A percentile compares a stretch with the other conserved stretches of the same genome.
phyloP scores from a whole-genome alignment of 371 early-diverging fungal species.

The Mycotypha africana region DNA sequence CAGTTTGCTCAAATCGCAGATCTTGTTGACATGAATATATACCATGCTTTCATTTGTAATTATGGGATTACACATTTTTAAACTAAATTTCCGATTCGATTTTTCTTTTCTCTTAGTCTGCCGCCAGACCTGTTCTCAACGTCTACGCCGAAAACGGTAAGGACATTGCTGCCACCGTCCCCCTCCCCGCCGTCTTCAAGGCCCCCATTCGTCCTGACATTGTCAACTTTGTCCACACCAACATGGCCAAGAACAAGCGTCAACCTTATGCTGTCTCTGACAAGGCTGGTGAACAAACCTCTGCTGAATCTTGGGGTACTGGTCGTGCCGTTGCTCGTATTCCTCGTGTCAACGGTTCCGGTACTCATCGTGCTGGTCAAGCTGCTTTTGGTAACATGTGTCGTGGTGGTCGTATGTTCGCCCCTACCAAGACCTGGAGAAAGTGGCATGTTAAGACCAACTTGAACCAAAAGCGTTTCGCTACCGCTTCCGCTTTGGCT shows the following conservation, averaged over 20 bases:
- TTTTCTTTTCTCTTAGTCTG: constrained; percentile 15
- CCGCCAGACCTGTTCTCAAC: constrained; percentile 87
- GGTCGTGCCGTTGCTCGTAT: constrained; percentile 99
- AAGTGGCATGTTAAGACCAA: constrained; percentile 99
- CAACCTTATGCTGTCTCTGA: constrained; percentile 64
- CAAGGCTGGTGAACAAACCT: constrained; percentile 99
- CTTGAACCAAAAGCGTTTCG: constrained; percentile 98
- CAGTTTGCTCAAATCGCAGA: too few relatives aligned
- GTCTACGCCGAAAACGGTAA: constrained; percentile 82
- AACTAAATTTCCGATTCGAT: background rate
- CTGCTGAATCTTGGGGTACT: constrained; percentile 99
- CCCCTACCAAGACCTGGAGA: constrained; percentile 99
- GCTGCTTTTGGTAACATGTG: constrained; percentile 82
- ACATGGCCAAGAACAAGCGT: constrained; percentile 58
- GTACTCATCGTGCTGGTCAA: constrained; percentile 99
- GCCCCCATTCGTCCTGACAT: constrained; percentile 98
- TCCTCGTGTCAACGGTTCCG: constrained; percentile 98
- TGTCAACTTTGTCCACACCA: constrained; percentile 95
- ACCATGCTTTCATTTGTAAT: too few relatives aligned
- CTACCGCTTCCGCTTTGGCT: constrained; percentile 97
- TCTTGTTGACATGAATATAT: too few relatives aligned
- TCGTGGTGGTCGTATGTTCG: constrained; percentile 96
- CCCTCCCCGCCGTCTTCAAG: constrained; percentile 96
- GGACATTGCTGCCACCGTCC: constrained; percentile 68
- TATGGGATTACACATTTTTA: too few relatives aligned